Base-by-base conservation (phyloP, 805 yeast species). In the Candida pini region DNA sequence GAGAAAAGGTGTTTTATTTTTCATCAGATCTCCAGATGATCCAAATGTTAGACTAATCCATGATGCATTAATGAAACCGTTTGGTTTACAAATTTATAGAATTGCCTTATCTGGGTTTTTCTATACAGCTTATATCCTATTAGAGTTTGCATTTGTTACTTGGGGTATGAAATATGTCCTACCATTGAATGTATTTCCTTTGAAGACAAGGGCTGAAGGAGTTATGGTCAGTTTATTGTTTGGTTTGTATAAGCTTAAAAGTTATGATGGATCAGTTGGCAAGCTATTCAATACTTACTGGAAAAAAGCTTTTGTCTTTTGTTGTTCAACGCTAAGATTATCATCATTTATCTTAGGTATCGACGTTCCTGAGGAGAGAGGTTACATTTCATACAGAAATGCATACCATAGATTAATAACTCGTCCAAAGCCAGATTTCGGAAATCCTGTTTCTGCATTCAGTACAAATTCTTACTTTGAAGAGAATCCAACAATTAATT, bases 1-100 rank as follows among this genome's bases (percentile, higher is more conserved):
- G 39, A 72, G 99, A 36, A 81, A 83, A 0, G 99, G 98, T 9
- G 96, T 86, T 7, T 65, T 92, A 30, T 92, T 78, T 56, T 92
- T 92, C 62, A 83, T 92, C 40, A 73, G 96, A 48, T 87, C 95
- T 16, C 96, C 96, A 4, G 96, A 88, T 48, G 97, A 92, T 54
- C 96, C 95, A 26, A 82, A 85, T 47, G 79, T 87, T 30, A 76
- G 90, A 45, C 73, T 92, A 9, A 71, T 90, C 27, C 90, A 87
- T 45, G 96, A 89, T 53, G 92, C 95, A 1, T 59, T 92, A 34
- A 81, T 83, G 38, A 77, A 83, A 45, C 84, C 96, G 1, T 71
- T 90, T 49, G 43, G 59, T 7, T 63, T 81, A 30, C 97, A 92
- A 54, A 42, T 89, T 16, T 76, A 81, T 19, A 69, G 95, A 43